A percentile compares a stretch with the other conserved stretches of the same genome.
These are phyloP conservation scores for Calonectria montana DNA, from an alignment of 2,329 filamentous ascomycete species.

Conservation along the genomic window DNA sequence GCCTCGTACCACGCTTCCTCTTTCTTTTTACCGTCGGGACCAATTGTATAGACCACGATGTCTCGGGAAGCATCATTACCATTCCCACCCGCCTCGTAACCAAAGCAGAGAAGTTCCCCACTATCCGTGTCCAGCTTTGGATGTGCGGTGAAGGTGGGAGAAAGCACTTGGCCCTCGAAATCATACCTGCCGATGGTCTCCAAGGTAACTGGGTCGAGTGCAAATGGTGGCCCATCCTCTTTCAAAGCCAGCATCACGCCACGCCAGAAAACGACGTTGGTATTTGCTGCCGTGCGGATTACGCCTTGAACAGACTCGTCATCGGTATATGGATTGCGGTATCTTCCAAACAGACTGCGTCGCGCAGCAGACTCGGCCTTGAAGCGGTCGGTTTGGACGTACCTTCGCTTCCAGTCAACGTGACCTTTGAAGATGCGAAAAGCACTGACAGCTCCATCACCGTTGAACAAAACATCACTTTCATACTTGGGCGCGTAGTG, in stretches of 20 bases:
- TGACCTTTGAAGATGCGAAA: background rate
- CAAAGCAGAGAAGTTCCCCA: background rate
- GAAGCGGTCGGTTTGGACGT: background rate
- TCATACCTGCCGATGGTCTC: conserved; percentile 14
- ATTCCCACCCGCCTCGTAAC: conserved; percentile 6
- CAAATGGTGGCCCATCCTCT: conserved; percentile 10
- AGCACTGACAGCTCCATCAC: conserved; percentile 20
- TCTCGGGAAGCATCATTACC: background rate
- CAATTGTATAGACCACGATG: background rate
- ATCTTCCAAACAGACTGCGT: conserved; percentile 18
- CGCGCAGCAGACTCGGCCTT: background rate
- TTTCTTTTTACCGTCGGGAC: background rate
- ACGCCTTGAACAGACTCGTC: conserved; percentile 1
- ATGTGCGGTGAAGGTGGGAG: conserved; percentile 9
- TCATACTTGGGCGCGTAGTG: background rate
- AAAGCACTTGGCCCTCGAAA: conserved; percentile 9
- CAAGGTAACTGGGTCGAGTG: background rate
- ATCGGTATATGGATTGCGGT: background rate
- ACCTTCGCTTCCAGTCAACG: background rate
- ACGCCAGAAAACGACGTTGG: conserved; percentile 1
- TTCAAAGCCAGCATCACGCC: conserved; percentile 2
- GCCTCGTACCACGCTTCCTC: background rate
- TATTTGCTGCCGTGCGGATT: background rate
- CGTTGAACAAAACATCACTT: conserved; percentile 25
- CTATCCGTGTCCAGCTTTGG: conserved; percentile 9